A percentile compares a stretch with the other conserved stretches of the same genome.
Conservation (phyloP, 768 basidiomycete genomes). For the Pseudohyphozyma bogoriensis region DNA sequence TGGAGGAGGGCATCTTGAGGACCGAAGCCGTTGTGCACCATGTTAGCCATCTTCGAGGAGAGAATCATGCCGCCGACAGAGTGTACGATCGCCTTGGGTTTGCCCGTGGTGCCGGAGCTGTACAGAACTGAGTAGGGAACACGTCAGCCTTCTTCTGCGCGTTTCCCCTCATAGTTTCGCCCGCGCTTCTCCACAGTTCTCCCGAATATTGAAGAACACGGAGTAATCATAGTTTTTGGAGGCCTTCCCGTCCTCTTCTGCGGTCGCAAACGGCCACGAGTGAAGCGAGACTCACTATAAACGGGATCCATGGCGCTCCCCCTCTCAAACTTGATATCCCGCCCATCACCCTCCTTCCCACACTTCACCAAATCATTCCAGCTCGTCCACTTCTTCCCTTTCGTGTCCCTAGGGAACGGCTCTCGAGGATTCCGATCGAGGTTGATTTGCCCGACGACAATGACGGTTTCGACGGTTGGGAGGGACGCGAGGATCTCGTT, state of each 20-base stretch:
- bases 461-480: slow-evolving; percentile 22
- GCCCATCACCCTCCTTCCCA: slow-evolving; percentile 4
- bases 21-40: slow-evolving; percentile 37
- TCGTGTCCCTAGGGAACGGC: slow-evolving; percentile 1
- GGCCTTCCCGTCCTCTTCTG: neutral
- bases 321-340: slow-evolving; percentile 17
- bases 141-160: too few relatives aligned
- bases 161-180: too few relatives aligned
- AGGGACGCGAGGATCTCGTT: slow-evolving; percentile 17
- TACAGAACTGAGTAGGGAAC: slow-evolving; percentile 34
- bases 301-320: slow-evolving; percentile 16
- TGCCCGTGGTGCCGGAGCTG: slow-evolving; percentile 71
- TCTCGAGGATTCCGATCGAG: slow-evolving; percentile 14
- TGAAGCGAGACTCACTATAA: slow-evolving; percentile 3
- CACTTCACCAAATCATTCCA: slow-evolving; percentile 13
- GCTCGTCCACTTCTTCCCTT: slow-evolving; percentile 6
- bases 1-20: neutral
- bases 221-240: too few relatives aligned
- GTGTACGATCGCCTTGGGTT: slow-evolving; percentile 68
- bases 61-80: slow-evolving; percentile 68
- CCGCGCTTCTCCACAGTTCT: too few relatives aligned
- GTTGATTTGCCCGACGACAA: slow-evolving; percentile 25
- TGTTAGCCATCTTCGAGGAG: slow-evolving; percentile 38
- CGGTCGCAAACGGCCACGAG: neutral
- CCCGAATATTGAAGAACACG: too few relatives aligned